Evolutionary conservation across 169 alveolate genomes (phyloP), one percentile per base, ranked within the genome.

Genomic region (Plasmodium malariae): DNA sequence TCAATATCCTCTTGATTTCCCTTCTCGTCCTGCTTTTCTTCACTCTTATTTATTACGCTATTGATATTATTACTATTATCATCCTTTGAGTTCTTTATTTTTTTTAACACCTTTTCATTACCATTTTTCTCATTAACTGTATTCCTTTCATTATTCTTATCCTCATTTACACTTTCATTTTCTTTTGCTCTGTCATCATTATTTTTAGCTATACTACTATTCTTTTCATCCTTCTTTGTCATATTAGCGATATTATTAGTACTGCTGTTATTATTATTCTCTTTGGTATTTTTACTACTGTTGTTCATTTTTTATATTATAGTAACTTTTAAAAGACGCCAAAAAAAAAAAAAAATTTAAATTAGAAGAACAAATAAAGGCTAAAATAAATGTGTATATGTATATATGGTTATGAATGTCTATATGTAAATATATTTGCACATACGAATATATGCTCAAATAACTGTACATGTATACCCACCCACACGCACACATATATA

Each of bases 291-390:
- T 55, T 21, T 73, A 36, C n/a, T 49, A 9, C 14, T 73, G 24
- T 34, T 73, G n/a, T n/a, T n/a, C 71, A 34, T 72, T 72, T 49
- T 48, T 70, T 70, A 14, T 70, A 28, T 71, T 71, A n/a, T 71
- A 55, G n/a, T n/a, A n/a, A n/a, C n/a, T n/a, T n/a, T n/a, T n/a
- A n/a, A n/a, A n/a, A n/a, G n/a, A n/a, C n/a, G n/a, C n/a, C n/a
- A n/a, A n/a, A n/a, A n/a, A n/a, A n/a, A n/a, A n/a, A n/a, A n/a
- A n/a, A n/a, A n/a, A n/a, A n/a, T n/a, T n/a, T n/a, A n/a, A n/a
- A n/a, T n/a, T n/a, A n/a, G n/a, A n/a, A n/a, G n/a, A n/a, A n/a
- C n/a, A n/a, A n/a, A n/a, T n/a, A n/a, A n/a, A n/a, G n/a, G n/a
- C n/a, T n/a, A n/a, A n/a, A n/a, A n/a, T n/a, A n/a, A n/a, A n/a